Conservation (phyloP, 2,329 filamentous ascomycete genomes). For the Paramyrothecium sp. region DNA sequence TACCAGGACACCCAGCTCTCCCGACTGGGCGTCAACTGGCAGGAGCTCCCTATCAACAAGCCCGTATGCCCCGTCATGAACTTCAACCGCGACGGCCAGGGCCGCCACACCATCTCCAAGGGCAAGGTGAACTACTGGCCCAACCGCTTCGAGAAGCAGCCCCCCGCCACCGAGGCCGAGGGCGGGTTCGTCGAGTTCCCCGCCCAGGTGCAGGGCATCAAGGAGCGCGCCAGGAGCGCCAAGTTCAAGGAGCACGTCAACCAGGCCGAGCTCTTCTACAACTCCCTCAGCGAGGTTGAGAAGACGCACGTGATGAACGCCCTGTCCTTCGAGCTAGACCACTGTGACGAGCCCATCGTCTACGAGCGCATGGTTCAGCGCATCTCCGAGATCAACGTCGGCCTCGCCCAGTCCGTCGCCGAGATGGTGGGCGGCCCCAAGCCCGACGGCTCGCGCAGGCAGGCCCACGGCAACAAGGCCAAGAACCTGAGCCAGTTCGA, state of each 20-base stretch:
- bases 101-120: slow-evolving; percentile 69
- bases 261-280: slow-evolving; percentile 82
- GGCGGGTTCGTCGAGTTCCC: slow-evolving; percentile 68
- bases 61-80: slow-evolving; percentile 75
- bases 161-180: slow-evolving; percentile 60
- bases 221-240: slow-evolving; percentile 63
- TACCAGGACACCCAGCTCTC: slow-evolving; percentile 69
- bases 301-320: slow-evolving; percentile 70
- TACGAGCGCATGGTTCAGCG: slow-evolving; percentile 69
- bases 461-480: slow-evolving; percentile 68
- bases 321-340: slow-evolving; percentile 74
- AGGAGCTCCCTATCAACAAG: slow-evolving; percentile 75
- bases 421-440: slow-evolving; percentile 65
- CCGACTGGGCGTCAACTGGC: slow-evolving; percentile 71
- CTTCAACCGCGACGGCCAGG: slow-evolving; percentile 71
- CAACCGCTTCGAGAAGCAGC: slow-evolving; percentile 59
- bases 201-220: slow-evolving; percentile 65
- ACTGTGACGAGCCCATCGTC: slow-evolving; percentile 76
- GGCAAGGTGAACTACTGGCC: slow-evolving; percentile 68
- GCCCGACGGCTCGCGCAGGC: slow-evolving; percentile 48
- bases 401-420: slow-evolving; percentile 67
- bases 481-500: slow-evolving; percentile 69
- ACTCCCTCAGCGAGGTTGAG: slow-evolving; percentile 68
- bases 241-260: slow-evolving; percentile 79
- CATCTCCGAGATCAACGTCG: slow-evolving; percentile 69